phyloP scores from a whole-genome alignment of 805 yeast genomes.

The Kluyveromyces nonfermentans region DNA sequence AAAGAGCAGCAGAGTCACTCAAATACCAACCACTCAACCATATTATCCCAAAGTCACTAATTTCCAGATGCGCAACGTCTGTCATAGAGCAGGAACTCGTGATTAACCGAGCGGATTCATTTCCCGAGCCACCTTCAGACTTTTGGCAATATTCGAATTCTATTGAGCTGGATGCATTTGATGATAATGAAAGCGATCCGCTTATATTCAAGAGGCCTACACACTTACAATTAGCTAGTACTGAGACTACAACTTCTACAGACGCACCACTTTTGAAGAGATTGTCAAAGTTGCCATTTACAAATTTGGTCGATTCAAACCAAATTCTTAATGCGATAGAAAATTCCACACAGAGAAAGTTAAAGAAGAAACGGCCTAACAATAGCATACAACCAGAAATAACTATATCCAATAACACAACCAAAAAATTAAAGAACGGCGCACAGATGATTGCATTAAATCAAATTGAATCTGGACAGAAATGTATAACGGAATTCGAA shows the following conservation, averaged over 20 bases:
- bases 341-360: not conserved
- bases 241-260: not conserved
- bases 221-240: not conserved
- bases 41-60: slow-evolving; percentile 23
- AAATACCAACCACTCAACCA: slow-evolving; percentile 19
- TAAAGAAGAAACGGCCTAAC: not conserved
- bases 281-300: not conserved
- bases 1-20: slow-evolving; percentile 20
- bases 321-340: not conserved
- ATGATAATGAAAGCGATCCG: slow-evolving; percentile 4
- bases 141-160: not conserved
- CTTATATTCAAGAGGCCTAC: slow-evolving; percentile 15
- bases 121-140: slow-evolving; percentile 4
- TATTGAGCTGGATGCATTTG: slow-evolving; percentile 5
- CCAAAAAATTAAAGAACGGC: not conserved
- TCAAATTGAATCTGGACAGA: slow-evolving; percentile 13
- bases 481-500: slow-evolving; percentile 16
- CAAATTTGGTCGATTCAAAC: not conserved
- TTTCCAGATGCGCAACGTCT: slow-evolving; percentile 11
- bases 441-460: slow-evolving; percentile 13
- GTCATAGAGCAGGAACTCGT: slow-evolving; percentile 1
- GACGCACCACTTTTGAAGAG: not conserved
- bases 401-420: not conserved
- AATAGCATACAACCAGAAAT: not conserved
- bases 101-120: slow-evolving; percentile 2